These are phyloP conservation scores for Chytriomyces hyalinus DNA, from an alignment of 192 early-diverging fungal species.

Conservation along the genomic window DNA sequence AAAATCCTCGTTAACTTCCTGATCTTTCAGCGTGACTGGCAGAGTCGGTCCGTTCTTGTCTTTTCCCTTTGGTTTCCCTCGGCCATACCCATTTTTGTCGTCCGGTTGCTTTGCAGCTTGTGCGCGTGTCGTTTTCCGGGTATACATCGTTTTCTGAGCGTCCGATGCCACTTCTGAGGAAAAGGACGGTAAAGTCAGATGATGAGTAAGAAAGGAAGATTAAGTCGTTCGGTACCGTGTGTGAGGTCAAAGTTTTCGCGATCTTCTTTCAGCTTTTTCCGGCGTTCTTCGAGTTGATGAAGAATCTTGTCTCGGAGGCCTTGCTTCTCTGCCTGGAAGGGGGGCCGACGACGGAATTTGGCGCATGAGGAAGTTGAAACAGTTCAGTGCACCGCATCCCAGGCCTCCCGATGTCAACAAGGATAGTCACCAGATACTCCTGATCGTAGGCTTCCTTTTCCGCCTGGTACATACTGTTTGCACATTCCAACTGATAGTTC, in stretches of 20 bases:
- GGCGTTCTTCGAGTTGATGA: constrained; percentile 75
- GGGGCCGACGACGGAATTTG: background rate
- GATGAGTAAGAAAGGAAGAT: background rate
- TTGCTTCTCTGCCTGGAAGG: constrained; percentile 53
- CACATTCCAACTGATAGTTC: constrained; percentile 74
- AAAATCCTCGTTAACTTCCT: constrained; percentile 34
- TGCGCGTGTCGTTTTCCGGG: constrained; percentile 51
- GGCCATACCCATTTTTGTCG: constrained; percentile 38
- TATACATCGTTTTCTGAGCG: constrained; percentile 43
- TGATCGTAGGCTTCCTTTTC: constrained; percentile 56
- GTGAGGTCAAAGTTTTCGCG: constrained; percentile 80
- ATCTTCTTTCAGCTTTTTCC: constrained; percentile 79
- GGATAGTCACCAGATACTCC: constrained; percentile 32
- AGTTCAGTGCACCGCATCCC: background rate
- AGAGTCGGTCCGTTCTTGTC: constrained; percentile 20
- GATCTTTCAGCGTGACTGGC: constrained; percentile 33
- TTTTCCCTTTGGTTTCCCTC: constrained; percentile 39
- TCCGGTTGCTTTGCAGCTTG: constrained; percentile 49
- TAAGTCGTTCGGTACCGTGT: constrained; percentile 47
- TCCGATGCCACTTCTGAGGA: constrained; percentile 42
- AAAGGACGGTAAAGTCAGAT: background rate
- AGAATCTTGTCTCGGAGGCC: constrained; percentile 76
- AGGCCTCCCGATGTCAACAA: background rate
- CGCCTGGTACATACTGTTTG: constrained; percentile 64
- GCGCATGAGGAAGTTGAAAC: background rate